Conservation (phyloP, 1,284 basidiomycete genomes). For the Rhodotorula sp. region DNA sequence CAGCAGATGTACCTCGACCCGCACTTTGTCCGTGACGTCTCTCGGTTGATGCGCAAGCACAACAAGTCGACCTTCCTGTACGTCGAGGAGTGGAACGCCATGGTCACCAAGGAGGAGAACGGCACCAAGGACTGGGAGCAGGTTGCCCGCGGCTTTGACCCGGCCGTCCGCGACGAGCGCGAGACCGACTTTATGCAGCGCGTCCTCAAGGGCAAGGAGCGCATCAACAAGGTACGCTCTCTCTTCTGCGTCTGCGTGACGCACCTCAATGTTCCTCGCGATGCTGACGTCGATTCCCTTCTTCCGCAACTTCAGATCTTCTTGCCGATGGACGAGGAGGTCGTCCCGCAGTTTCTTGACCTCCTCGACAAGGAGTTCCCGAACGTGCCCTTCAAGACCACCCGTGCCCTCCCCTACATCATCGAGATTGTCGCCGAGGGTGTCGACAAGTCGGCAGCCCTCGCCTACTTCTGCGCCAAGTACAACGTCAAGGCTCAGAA, state of each 20-base stretch:
- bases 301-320: conserved; percentile 22
- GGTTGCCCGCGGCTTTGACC: conserved; percentile 42
- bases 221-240: conserved; percentile 34
- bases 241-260: no score
- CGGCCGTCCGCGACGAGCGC: conserved; percentile 38
- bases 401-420: conserved; percentile 43
- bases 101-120: conserved; percentile 41
- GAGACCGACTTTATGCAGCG: conserved; percentile 38
- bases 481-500: conserved; percentile 38
- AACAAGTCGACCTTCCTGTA: conserved; percentile 44
- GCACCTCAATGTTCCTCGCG: no score
- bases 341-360: conserved; percentile 38
- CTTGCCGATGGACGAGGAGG: conserved; percentile 42
- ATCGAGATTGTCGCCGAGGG: conserved; percentile 41
- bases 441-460: conserved; percentile 43
- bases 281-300: neutral
- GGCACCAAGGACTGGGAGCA: conserved; percentile 41
- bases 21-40: conserved; percentile 39
- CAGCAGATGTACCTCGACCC: conserved; percentile 35
- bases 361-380: conserved; percentile 38
- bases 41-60: conserved; percentile 41
- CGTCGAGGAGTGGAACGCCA: conserved; percentile 42
- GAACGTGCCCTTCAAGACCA: conserved; percentile 40
- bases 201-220: conserved; percentile 33
- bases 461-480: conserved; percentile 42